Base-by-base conservation (phyloP, 75 land plant species). In the Sequoiadendron giganteum region DNA sequence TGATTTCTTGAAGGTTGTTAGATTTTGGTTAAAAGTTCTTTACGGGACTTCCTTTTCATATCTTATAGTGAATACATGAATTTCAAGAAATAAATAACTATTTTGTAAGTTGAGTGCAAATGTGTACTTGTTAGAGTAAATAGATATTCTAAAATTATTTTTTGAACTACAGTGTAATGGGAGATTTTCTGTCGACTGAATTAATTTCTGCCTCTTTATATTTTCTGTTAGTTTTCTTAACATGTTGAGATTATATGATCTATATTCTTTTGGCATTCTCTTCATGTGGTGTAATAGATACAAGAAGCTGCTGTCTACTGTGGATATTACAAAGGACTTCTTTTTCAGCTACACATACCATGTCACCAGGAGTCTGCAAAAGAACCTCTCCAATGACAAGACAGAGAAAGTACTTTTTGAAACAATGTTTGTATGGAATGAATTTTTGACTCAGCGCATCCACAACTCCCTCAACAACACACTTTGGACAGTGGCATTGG, bases 341-440 rank as follows among this genome's bases (percentile, higher is more conserved):
- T 96, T 89, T 87, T 96, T 92, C 90, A 95, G 96, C 92, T 96
- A 96, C 90, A 95, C 98, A 9, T 96, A 96, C 78, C 89, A 92
- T 89, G 88, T 95, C 38, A 96, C 95, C 93, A 88, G 91, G 72
- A 91, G 93, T 86, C 91, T 96, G 88, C 98, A 96, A 86, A 93
- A 91, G 87, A 96, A 95, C 49, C 56, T 94, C 21, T 90, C 88
- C 58, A 88, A 88, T 55, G 78, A 68, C 55, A 81, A 92, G 54
- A 82, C 89, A 65, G 93, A 91, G 39, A 92, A 90, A 54, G 88
- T 87, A 11, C 80, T 90, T 0, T 94, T 94, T 90, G 98, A 95
- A 36, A 91, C 93, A n/a, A 95, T 96, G 98, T 96, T 95, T 90
- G 98, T 96, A 14, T 96, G 98, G 98, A 96, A 96, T 92, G 94